phyloP scores from a whole-genome alignment of 1,139 yeast species.

The Taphrina confusa region DNA sequence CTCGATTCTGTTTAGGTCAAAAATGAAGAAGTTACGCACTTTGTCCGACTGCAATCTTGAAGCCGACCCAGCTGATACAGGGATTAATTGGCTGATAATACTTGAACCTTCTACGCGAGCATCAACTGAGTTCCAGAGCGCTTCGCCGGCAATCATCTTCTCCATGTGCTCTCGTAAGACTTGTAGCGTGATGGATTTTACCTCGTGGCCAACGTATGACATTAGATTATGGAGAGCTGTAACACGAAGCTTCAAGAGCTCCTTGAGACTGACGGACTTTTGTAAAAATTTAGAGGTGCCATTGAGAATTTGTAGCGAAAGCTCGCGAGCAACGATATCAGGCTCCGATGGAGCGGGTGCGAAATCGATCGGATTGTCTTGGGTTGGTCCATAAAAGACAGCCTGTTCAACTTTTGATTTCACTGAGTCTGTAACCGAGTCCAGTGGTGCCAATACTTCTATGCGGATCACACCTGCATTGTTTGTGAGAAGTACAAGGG shows the following conservation, averaged over 20 bases:
- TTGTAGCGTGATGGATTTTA: conserved; percentile 43
- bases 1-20: conserved; percentile 37
- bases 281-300: conserved; percentile 55
- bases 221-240: conserved; percentile 52
- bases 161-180: conserved; percentile 57
- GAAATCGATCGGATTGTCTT: conserved; percentile 59
- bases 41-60: conserved; percentile 29
- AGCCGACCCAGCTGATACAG: conserved; percentile 31
- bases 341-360: conserved; percentile 19
- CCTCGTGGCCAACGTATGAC: conserved; percentile 54
- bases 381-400: conserved; percentile 56
- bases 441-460: conserved; percentile 51
- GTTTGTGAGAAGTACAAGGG: conserved; percentile 59
- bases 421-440: conserved; percentile 38
- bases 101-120: conserved; percentile 20
- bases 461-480: conserved; percentile 66
- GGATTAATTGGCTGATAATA: conserved; percentile 30
- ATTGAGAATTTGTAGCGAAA: conserved; percentile 58
- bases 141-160: conserved; percentile 57
- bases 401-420: conserved; percentile 66
- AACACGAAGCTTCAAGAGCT: conserved; percentile 52
- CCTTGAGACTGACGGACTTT: conserved; percentile 50
- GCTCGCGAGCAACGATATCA: conserved; percentile 40
- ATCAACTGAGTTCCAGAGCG: conserved; percentile 53
- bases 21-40: conserved; percentile 38